Base-by-base conservation (phyloP, 169 alveolate species). In the Theileria sp. region DNA sequence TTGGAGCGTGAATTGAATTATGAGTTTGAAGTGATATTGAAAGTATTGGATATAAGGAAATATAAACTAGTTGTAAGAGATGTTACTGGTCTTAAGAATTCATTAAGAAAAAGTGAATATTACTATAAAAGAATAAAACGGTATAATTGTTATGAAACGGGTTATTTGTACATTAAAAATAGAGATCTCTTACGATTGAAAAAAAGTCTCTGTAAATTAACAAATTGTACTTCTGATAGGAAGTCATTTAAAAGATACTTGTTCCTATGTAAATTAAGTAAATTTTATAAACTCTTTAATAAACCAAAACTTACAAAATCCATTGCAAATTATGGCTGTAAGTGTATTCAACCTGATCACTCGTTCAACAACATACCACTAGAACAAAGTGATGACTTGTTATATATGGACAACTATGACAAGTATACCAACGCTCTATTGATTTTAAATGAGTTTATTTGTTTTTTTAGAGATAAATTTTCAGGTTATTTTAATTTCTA, bases 241-340 rank as follows among this genome's bases (percentile, higher is more conserved):
- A 25, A 26, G 32, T 36, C 9, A 28, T 81, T 81, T 50, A 60
- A 38, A 38, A 17, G 60, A 60, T 34, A 44, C 5, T 7, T 49
- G 36, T 56, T 69, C 23, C 28, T 75, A 44, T 54, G 64, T 30
- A 58, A 56, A 30, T n/a, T 81, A 56, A 81, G 88, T 25, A 21
- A 23, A 3, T 81, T 12, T 38, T 51, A 61, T 71, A 30, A 36
- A 30, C 23, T 34, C 34, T 19, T 81, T 32, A 73, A 75, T 34
- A 73, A 75, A 13, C 50, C n/a, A 3, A 66, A 51, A 23, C 23
- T 81, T 25, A 10, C 68, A 0, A 56, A 62, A 30, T 81, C 84
- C 23, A 71, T 75, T 56, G 30, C 77, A 23, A 56, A 58, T 13
- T 81, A 26, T 49, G 83, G 83, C 1, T 81, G 88, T 44, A n/a